These are phyloP conservation scores for Aspergillus leporis DNA, from an alignment of 495 filamentous ascomycete species.

Conservation along the genomic window DNA sequence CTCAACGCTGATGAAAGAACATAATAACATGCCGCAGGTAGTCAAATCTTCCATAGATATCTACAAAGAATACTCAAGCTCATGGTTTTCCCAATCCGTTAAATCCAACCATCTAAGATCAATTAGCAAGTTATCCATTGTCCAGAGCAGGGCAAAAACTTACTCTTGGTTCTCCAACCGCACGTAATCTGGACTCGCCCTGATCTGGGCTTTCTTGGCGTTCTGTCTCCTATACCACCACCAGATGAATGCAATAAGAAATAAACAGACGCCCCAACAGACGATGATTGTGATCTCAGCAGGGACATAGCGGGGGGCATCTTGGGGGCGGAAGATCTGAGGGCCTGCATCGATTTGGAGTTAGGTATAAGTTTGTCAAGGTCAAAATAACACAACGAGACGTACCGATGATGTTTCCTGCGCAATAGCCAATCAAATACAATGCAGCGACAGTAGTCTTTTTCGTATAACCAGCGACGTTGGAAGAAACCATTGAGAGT, in stretches of 20 bases:
- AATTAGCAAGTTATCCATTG: background rate
- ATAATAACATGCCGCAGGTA: background rate
- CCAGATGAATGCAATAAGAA: constrained; percentile 61
- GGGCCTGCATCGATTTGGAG: constrained; percentile 36
- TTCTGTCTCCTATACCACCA: constrained; percentile 64
- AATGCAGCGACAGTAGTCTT: constrained; percentile 72
- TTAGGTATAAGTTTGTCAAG: constrained; percentile 8
- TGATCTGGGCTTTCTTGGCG: constrained; percentile 54
- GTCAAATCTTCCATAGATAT: background rate
- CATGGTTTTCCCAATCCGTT: constrained; percentile 34
- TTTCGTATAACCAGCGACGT: constrained; percentile 74
- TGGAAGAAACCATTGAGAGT: constrained; percentile 59
- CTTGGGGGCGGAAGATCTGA: constrained; percentile 59
- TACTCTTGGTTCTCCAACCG: constrained; percentile 68
- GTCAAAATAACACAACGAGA: constrained; percentile 16
- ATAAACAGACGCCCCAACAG: constrained; percentile 57
- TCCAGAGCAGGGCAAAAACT: constrained; percentile 21
- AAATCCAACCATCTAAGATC: constrained; percentile 10
- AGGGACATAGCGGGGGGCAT: constrained; percentile 63
- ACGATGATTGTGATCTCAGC: constrained; percentile 69
- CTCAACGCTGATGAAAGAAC: background rate
- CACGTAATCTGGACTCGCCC: constrained; percentile 57
- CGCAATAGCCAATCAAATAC: constrained; percentile 68
- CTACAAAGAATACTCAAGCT: constrained; percentile 41
- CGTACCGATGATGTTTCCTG: constrained; percentile 57